phyloP scores from a whole-genome alignment of 2,329 filamentous ascomycete species.

The Epichloe sp. region DNA sequence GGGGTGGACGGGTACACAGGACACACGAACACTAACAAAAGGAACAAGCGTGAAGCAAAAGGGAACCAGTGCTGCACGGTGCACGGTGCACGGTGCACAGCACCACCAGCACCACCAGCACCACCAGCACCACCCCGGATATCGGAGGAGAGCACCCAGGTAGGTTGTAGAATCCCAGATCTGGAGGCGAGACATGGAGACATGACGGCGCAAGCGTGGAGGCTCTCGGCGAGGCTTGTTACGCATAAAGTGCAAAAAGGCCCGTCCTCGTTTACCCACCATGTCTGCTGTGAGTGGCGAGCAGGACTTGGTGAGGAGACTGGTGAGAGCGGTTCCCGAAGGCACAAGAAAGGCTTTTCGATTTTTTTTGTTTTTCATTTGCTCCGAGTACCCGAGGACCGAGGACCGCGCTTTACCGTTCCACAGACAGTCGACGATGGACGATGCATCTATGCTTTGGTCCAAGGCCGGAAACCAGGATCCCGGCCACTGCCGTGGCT shows the following conservation, averaged over 20 bases:
- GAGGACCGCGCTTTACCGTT: not conserved
- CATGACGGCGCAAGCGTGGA: not conserved
- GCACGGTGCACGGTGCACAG: not conserved
- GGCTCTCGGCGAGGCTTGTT: conserved; percentile 1
- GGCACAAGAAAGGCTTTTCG: not conserved
- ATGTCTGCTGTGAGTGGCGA: not conserved
- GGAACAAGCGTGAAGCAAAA: not conserved
- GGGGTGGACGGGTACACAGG: not conserved
- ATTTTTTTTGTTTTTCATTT: too few relatives aligned
- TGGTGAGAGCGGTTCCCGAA: not conserved
- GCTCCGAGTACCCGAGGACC: not conserved
- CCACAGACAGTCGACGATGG: not conserved
- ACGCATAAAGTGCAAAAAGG: not conserved
- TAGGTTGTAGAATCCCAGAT: not conserved
- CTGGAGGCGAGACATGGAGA: conserved; percentile 1
- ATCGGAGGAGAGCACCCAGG: not conserved
- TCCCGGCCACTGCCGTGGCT: conserved; percentile 1
- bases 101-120: too few relatives aligned
- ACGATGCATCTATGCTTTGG: too few relatives aligned
- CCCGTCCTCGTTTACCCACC: not conserved
- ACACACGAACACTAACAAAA: not conserved
- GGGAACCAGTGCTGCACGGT: not conserved
- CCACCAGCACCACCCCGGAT: not conserved
- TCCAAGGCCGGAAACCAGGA: conserved; percentile 4
- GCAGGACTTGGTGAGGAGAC: not conserved